Evolutionary conservation across 495 filamentous ascomycete genomes (phyloP), one percentile per base, ranked within the genome.

Genomic region (Trichoderma orchidacearum): DNA sequence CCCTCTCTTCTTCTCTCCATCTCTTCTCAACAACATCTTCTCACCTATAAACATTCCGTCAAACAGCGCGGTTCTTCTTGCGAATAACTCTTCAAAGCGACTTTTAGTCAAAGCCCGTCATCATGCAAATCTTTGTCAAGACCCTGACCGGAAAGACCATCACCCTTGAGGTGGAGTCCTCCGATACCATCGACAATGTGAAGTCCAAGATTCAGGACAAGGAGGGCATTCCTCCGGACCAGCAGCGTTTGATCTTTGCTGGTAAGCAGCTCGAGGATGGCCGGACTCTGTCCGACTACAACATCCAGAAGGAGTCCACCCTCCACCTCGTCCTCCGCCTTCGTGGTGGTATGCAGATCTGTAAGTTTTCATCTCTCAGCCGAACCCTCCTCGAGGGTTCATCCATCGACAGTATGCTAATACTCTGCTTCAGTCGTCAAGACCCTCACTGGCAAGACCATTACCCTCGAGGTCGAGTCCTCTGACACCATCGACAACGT

Each of bases 161-260:
- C 80, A 97, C 92, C 64, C 84, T 97, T 66, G 92, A 97, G 88
- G 93, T 97, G 18, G 92, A 97, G 80, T 95, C 89, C 58, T 90
- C 85, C 58, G 92, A 97, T 66, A 96, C 92, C 59, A 96, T 97
- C 78, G 93, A 97, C 79, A 97, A 96, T 65, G 92, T 97, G 63
- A 97, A 97, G 86, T 81, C 80, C 58, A 97, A 97, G 86, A 97
- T 97, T 54, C 92, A 97, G 73, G 92, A 97, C 70, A 97, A 97
- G 88, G 92, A 97, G 75, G 92, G 92, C 38, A 97, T 97, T 64
- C 92, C 92, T 50, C 92, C 92, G 11, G 92, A 97, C 72, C 92
- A 97, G 72, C 92, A 97, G 80, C 92, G 92, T 69, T 75, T 97
- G 75, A 97, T 97, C 76, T 97, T 97, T 68, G 92, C 92, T 60